Base-by-base conservation (phyloP, 768 basidiomycete genomes). In the Lactifluus rugatus region DNA sequence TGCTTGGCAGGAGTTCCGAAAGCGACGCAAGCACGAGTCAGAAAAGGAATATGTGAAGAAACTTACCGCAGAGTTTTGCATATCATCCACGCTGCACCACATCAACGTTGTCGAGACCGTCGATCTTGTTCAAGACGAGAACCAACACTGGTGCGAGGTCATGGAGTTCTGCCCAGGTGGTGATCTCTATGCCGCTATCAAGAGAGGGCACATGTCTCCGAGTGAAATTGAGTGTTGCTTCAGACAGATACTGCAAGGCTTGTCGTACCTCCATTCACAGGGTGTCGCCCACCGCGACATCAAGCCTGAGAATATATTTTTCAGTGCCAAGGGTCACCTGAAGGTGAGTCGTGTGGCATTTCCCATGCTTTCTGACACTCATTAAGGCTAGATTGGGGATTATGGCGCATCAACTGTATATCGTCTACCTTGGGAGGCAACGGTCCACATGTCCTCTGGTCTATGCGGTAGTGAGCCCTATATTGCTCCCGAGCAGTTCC, bases 11-110 rank as follows among this genome's bases (percentile, higher is more conserved):
- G 95, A 99, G 74, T 99, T 99, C 78, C 87, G 95, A 52, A 97
- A 96, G 72, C 83, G 95, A 62, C 83, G 95, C 66, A 95, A 94
- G 81, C 96, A 95, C 68, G 95, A 99, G 75, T 84, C 93, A 5
- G 95, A 99, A 73, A 96, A 96, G 72, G 95, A 99, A 75, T 99
- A 99, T 67, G 85, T 99, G 75, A 99, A 99, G 83, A 99, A 99
- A 73, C 87, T 99, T 66, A 99, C 95, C 6, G 93, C 95, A 25
- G 95, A 98, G 70, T 98, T 97, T 73, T 98, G 94, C 73, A 98
- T 98, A 62, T 94, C 92, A 45, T 96, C 94, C 37, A 96, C 94
- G 1, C 73, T 98, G 28, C 91, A 92, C 69, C 93, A 95, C 69
- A 76, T 83, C 67, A 98, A 98, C 70, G 82, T 98, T 66, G 94